Evolutionary conservation across 2,329 filamentous ascomycete genomes (phyloP).

Genomic region (Sporothrix protearum): DNA sequence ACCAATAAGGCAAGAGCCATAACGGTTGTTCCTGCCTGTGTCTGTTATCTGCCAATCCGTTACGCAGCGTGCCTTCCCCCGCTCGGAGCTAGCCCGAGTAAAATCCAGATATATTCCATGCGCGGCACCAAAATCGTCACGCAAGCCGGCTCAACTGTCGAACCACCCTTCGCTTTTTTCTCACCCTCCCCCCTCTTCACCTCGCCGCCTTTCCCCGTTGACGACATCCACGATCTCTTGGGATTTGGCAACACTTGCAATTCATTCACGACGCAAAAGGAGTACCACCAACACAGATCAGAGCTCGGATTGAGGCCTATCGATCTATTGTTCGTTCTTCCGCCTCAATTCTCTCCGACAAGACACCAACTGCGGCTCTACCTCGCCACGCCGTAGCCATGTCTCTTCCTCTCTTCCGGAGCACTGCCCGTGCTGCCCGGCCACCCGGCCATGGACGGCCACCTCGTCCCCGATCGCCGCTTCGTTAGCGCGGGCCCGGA

Average conservation of each 20-base stretch:
- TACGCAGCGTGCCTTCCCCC: constrained; percentile 7
- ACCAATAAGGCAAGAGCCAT: neutral
- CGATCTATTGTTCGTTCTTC: neutral
- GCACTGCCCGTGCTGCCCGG: constrained; percentile 48
- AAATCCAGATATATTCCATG: constrained; percentile 10
- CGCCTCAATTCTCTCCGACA: neutral
- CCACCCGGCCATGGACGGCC: constrained; percentile 38
- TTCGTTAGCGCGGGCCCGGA: constrained; percentile 35
- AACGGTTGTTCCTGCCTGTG: constrained; percentile 9
- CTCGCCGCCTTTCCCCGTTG: neutral
- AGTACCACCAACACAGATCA: neutral
- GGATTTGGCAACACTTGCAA: neutral
- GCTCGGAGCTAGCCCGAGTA: constrained; percentile 15
- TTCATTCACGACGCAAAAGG: neutral
- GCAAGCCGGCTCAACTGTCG: constrained; percentile 16
- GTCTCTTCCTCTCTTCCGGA: constrained; percentile 48
- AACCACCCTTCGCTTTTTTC: neutral
- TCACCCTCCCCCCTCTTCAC: neutral
- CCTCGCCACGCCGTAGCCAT: constrained; percentile 35
- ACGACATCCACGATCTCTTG: neutral
- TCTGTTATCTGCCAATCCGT: constrained; percentile 10
- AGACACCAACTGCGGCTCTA: neutral
- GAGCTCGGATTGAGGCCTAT: neutral
- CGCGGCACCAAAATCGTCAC: constrained; percentile 14
- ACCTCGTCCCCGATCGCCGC: constrained; percentile 24